Percentiles rank a stretch among this genome's conserved stretches.
Conservation (phyloP, 2,329 filamentous ascomycete species). For the Cercospora sp. region DNA sequence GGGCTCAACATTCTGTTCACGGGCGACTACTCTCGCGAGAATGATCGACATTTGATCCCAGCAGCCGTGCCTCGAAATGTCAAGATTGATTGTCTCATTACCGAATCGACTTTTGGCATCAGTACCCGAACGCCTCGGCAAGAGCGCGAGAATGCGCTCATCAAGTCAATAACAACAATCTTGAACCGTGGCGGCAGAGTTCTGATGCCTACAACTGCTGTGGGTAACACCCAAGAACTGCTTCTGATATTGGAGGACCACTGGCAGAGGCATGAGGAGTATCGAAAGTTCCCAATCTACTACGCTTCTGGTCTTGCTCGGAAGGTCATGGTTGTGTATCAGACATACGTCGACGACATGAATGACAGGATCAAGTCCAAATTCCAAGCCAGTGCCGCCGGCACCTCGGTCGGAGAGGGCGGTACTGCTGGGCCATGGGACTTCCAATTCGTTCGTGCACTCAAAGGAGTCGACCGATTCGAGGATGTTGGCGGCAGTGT, state of each 20-base stretch:
- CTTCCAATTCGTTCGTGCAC: constrained; percentile 86
- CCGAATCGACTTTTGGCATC: constrained; percentile 95
- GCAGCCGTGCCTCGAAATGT: constrained; percentile 85
- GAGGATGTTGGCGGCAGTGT: constrained; percentile 95
- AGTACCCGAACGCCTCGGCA: constrained; percentile 87
- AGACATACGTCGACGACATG: constrained; percentile 97
- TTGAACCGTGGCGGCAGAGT: constrained; percentile 89
- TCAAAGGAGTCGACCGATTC: constrained; percentile 92
- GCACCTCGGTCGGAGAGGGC: constrained; percentile 71
- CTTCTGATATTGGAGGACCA: constrained; percentile 95
- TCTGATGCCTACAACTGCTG: constrained; percentile 90
- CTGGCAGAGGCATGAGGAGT: constrained; percentile 86
- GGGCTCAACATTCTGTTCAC: constrained; percentile 97
- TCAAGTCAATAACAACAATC: constrained; percentile 91
- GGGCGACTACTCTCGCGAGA: constrained; percentile 93
- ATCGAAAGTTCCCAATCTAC: constrained; percentile 90
- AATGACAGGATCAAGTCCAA: constrained; percentile 97
- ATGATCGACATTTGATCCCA: constrained; percentile 92
- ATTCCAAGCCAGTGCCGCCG: constrained; percentile 82
- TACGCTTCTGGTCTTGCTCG: constrained; percentile 93
- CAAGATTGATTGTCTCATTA: constrained; percentile 94
- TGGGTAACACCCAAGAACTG: constrained; percentile 90
- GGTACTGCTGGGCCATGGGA: constrained; percentile 82
- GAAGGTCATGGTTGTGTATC: constrained; percentile 98
- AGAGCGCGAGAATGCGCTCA: constrained; percentile 87